Percentiles rank a stretch among this genome's conserved stretches.
phyloP scores from a whole-genome alignment of 805 yeast species.

The Danielia reshetovae region DNA sequence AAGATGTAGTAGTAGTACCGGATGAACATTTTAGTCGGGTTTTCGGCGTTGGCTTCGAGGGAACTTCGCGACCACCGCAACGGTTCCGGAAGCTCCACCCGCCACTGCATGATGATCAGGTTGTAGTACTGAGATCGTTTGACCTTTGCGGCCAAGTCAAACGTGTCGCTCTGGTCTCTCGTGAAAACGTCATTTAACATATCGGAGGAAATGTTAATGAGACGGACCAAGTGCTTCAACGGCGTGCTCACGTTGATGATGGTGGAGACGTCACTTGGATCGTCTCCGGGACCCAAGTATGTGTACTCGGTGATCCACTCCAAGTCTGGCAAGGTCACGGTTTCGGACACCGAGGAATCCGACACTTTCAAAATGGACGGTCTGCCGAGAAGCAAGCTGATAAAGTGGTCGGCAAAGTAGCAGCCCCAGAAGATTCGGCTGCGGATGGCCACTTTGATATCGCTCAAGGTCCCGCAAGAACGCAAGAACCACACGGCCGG shows the following conservation, averaged over 20 bases:
- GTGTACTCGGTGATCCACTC: slow-evolving; percentile 2
- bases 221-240: slow-evolving; percentile 1
- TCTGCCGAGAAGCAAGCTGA: slow-evolving; percentile 4
- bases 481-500: slow-evolving; percentile 2
- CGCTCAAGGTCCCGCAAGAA: neutral
- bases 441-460: slow-evolving; percentile 1
- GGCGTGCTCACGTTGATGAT: slow-evolving; percentile 2
- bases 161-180: neutral
- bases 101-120: slow-evolving; percentile 1
- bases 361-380: slow-evolving; percentile 1
- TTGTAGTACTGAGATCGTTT: slow-evolving; percentile 2
- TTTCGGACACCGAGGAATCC: slow-evolving; percentile 3
- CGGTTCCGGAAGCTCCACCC: neutral
- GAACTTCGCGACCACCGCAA: slow-evolving; percentile 1
- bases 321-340: slow-evolving; percentile 1
- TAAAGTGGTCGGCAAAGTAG: slow-evolving; percentile 4
- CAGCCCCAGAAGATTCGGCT: slow-evolving; percentile 5
- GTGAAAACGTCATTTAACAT: slow-evolving; percentile 3
- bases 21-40: slow-evolving; percentile 3
- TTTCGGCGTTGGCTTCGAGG: slow-evolving; percentile 1
- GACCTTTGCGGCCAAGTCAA: slow-evolving; percentile 1
- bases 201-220: slow-evolving; percentile 1
- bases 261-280: slow-evolving; percentile 1
- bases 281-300: slow-evolving; percentile 3
- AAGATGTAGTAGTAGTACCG: slow-evolving; percentile 3